Conservation (phyloP, 768 basidiomycete genomes). For the Suillus brevipes region DNA sequence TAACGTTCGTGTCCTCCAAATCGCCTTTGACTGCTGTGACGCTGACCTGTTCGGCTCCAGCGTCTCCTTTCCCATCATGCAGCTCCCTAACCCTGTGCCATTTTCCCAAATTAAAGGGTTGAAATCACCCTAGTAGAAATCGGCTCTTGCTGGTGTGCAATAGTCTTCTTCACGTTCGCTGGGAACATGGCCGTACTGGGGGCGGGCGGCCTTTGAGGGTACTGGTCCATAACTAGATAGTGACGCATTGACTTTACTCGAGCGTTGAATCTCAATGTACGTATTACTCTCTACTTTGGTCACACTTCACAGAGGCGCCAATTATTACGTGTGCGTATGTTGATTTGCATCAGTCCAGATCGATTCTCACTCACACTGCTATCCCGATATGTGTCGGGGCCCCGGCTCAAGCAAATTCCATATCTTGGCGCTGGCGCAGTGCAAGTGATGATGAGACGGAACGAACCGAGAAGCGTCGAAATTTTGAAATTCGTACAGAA, state of each 20-base stretch:
- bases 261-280: background rate
- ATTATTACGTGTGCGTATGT: background rate
- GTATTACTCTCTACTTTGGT: background rate
- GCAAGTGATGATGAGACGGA: background rate
- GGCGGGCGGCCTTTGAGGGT: constrained; percentile 27
- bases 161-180: constrained; percentile 64
- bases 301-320: background rate
- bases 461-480: background rate
- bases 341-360: background rate
- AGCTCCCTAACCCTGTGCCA: constrained; percentile 54
- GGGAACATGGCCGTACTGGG: constrained; percentile 46
- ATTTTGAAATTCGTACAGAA: background rate
- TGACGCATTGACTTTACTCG: background rate
- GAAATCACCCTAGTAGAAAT: constrained; percentile 24
- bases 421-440: background rate
- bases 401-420: background rate
- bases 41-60: constrained; percentile 66
- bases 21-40: constrained; percentile 76
- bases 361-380: background rate
- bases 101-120: background rate
- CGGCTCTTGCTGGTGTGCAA: constrained; percentile 52
- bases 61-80: constrained; percentile 76
- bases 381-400: background rate
- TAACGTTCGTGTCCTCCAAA: constrained; percentile 44
- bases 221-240: background rate